These are phyloP conservation scores for Cornus kousa DNA, from an alignment of 148 eudicot genomes.

Conservation along the genomic window DNA sequence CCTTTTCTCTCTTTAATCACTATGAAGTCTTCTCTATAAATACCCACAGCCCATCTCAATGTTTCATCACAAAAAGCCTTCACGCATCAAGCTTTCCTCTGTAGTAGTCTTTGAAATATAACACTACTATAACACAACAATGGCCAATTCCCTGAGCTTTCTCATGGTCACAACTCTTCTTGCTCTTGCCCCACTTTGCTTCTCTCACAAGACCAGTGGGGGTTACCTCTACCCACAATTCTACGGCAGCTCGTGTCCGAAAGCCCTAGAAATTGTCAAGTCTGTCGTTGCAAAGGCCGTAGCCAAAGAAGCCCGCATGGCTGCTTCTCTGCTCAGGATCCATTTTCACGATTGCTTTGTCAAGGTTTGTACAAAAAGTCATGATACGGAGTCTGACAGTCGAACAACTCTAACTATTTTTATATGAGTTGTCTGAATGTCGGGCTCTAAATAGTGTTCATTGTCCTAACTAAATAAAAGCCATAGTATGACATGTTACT, in stretches of 20 bases:
- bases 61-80: background rate
- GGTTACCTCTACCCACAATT: constrained; percentile 46
- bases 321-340: constrained; percentile 61
- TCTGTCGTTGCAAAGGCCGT: constrained; percentile 49
- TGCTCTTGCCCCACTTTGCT: constrained; percentile 24
- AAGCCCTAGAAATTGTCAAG: constrained; percentile 35
- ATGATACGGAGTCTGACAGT: too few relatives aligned
- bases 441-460: too few relatives aligned
- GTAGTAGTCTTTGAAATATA: background rate
- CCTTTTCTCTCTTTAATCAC: background rate
- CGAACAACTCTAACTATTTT: too few relatives aligned
- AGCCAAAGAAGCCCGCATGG: constrained; percentile 50
- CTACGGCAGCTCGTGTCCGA: constrained; percentile 48
- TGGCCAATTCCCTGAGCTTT: constrained; percentile 27
- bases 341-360: constrained; percentile 73
- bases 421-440: too few relatives aligned
- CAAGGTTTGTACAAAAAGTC: constrained; percentile 25
- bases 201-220: constrained; percentile 11
- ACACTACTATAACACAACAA: background rate
- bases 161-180: constrained; percentile 14
- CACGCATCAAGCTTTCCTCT: background rate
- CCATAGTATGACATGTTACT: too few relatives aligned
- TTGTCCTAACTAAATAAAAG: too few relatives aligned
- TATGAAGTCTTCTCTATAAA: background rate
- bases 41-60: background rate